phyloP scores from a whole-genome alignment of 495 filamentous ascomycete genomes.

The Tetracladium marchalianum region DNA sequence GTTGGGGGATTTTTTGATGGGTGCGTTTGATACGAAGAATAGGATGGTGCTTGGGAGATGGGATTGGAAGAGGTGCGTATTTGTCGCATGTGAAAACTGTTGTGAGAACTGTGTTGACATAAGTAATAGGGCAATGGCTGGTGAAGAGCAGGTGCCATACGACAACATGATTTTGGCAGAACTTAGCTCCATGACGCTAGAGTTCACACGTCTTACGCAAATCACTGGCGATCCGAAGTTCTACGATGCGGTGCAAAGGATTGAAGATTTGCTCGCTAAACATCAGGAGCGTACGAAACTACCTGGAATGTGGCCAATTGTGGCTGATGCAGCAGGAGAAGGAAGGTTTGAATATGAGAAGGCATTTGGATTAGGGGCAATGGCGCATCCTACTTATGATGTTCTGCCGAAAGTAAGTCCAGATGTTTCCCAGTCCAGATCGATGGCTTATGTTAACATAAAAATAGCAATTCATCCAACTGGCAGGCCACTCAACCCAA shows the following conservation, averaged over 20 bases:
- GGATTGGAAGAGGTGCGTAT: neutral
- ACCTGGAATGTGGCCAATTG: constrained; percentile 71
- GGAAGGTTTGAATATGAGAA: neutral
- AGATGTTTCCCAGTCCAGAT: constrained; percentile 43
- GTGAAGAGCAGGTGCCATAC: neutral
- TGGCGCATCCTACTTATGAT: constrained; percentile 73
- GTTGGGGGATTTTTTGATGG: constrained; percentile 77
- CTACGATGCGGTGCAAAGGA: constrained; percentile 85
- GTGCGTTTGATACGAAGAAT: constrained; percentile 90
- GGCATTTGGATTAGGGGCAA: constrained; percentile 48
- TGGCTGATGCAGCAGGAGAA: neutral
- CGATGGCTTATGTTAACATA: too few relatives aligned
- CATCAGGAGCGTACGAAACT: constrained; percentile 58
- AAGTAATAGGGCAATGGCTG: constrained; percentile 10
- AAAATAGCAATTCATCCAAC: neutral
- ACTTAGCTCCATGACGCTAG: constrained; percentile 73
- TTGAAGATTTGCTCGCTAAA: constrained; percentile 74
- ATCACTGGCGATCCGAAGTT: constrained; percentile 78
- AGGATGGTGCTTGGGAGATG: constrained; percentile 67
- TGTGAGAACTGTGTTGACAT: constrained; percentile 17
- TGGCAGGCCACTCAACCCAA: constrained; percentile 1
- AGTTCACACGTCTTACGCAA: constrained; percentile 87
- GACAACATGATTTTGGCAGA: constrained; percentile 30
- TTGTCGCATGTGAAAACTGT: too few relatives aligned
- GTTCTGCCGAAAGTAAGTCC: constrained; percentile 74